These are phyloP conservation scores for Martiniozyma abietophila DNA, from an alignment of 805 yeast species.

Conservation along the genomic window DNA sequence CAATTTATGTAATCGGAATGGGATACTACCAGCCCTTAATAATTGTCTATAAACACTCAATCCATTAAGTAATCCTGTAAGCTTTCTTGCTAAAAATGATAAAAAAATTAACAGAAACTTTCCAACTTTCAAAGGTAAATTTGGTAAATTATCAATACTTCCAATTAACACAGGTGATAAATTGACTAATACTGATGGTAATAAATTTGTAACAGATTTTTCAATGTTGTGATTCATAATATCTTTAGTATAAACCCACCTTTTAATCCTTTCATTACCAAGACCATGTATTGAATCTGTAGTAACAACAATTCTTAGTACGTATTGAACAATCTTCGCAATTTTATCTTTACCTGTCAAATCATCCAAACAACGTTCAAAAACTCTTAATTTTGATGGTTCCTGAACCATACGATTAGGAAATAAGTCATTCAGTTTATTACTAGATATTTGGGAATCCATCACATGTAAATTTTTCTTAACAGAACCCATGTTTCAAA, in stretches of 20 bases:
- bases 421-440: too few relatives aligned
- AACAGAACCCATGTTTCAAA: too few relatives aligned
- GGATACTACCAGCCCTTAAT: slow-evolving; percentile 62
- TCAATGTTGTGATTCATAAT: too few relatives aligned
- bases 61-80: slow-evolving; percentile 24
- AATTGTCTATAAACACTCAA: slow-evolving; percentile 55
- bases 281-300: slow-evolving; percentile 1
- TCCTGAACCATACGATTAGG: too few relatives aligned
- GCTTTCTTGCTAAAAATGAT: slow-evolving; percentile 6
- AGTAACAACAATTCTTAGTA: slow-evolving; percentile 40
- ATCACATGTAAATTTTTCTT: too few relatives aligned
- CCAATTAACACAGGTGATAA: slow-evolving; percentile 3
- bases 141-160: slow-evolving; percentile 23
- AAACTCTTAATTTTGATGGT: slow-evolving; percentile 8
- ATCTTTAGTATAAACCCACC: too few relatives aligned
- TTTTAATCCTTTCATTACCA: neutral
- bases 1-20: slow-evolving; percentile 41
- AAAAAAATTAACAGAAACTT: slow-evolving; percentile 21
- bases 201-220: too few relatives aligned
- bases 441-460: too few relatives aligned
- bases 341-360: slow-evolving; percentile 64
- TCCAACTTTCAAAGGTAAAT: too few relatives aligned
- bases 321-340: slow-evolving; percentile 55
- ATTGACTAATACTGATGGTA: too few relatives aligned
- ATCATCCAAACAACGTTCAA: slow-evolving; percentile 29